Base-by-base conservation (phyloP, 768 basidiomycete genomes). In the Pleurotus ostreatus region DNA sequence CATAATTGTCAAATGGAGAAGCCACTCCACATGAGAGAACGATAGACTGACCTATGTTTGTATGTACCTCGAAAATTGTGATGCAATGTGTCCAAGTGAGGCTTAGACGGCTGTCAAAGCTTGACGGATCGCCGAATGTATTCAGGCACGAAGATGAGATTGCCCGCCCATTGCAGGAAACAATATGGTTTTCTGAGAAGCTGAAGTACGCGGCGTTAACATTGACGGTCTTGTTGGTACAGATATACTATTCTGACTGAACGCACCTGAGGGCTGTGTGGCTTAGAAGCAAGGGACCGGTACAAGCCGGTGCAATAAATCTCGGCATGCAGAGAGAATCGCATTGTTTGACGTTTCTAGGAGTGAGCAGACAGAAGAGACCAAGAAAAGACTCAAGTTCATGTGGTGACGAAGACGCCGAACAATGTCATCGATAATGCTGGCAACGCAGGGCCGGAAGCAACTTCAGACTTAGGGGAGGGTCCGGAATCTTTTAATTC, bases 41-140 rank as follows among this genome's bases (percentile, higher is more conserved):
- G 22, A 40, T 16, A 30, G 49, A 51, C 16, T 30, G 37, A 13
- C 41, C 34, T 37, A 40, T 15, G 23, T 18, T 53, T 53, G 51
- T 37, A 1, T 40, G 23, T 16, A 41, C 51, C 51, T 53, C 12
- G 51, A 34, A 18, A 20, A 43, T 20, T 40, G 37, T 53, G 51
- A 53, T 53, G 39, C 51, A 53, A 40, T 53, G n/a, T 39, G 51
- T 53, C 51, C 51, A 39, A 40, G 20, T 53, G 51, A 20, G 51
- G 39, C 22, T 53, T 53, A 53, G 51, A 38, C 25, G 7, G 25
- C 15, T 18, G 39, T n/a, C 38, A 37, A 37, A 23, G 38, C 51
- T 18, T 40, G 39, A 11, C 15, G 30, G 30, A 38, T 16, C n/a
- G 6, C 12, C 22, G 16, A 30, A 34, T n/a, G 39, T 16, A 22